Conservation (phyloP, 2,329 filamentous ascomycete genomes). For the Pseudocercospora ulei region DNA sequence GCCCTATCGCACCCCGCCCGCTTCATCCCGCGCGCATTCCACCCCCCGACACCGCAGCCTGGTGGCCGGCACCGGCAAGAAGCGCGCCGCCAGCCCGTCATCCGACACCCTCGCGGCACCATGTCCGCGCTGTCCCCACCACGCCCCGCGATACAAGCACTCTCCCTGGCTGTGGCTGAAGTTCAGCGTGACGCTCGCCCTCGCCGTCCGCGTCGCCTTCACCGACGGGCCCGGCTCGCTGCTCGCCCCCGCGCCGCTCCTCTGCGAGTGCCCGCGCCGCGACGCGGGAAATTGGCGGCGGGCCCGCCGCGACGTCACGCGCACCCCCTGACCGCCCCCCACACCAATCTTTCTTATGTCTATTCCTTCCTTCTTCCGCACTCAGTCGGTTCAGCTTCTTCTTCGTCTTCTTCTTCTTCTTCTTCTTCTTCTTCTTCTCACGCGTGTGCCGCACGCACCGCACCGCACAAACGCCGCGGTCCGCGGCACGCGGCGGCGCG, state of each 20-base stretch:
- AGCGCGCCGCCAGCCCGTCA: constrained; percentile 17
- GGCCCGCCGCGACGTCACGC: constrained; percentile 12
- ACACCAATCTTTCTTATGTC: constrained; percentile 12
- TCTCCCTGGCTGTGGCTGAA: constrained; percentile 41
- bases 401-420: too few species aligned
- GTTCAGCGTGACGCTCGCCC: constrained; percentile 42
- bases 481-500: too few species aligned
- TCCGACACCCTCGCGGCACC: constrained; percentile 11
- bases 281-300: constrained; percentile 13
- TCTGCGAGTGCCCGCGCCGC: constrained; percentile 15
- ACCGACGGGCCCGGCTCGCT: constrained; percentile 40
- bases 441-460: too few species aligned
- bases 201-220: constrained; percentile 43
- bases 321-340: constrained; percentile 5
- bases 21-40: constrained; percentile 10
- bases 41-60: constrained; percentile 10
- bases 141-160: constrained; percentile 21
- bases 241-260: constrained; percentile 26
- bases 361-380: too few species aligned
- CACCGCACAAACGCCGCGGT: too few species aligned
- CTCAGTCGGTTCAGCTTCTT: too few species aligned
- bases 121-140: constrained; percentile 16
- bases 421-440: too few species aligned
- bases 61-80: constrained; percentile 25
- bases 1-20: constrained; percentile 21